Conservation (phyloP, 2,329 filamentous ascomycete genomes). For the Macroventuria anomochaeta region DNA sequence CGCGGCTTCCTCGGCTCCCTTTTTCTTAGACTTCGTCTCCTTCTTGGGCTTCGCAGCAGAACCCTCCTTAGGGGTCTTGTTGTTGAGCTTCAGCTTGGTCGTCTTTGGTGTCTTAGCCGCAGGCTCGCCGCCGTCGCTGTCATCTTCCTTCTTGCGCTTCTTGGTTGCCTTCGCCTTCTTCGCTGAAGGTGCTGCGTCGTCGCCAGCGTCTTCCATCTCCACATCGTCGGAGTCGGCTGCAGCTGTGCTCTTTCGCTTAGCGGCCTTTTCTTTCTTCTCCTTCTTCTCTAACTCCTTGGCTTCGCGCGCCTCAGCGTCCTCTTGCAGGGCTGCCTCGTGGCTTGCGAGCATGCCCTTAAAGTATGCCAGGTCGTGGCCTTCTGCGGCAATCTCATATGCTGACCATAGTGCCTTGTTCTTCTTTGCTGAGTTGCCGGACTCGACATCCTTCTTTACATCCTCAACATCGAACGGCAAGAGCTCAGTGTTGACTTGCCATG, state of each 20-base stretch:
- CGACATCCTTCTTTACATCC: constrained; percentile 73
- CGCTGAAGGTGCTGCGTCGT: constrained; percentile 48
- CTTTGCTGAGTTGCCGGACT: constrained; percentile 79
- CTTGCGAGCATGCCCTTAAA: constrained; percentile 79
- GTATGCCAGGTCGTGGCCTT: constrained; percentile 76
- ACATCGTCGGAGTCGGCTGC: constrained; percentile 45
- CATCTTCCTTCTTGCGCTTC: constrained; percentile 81
- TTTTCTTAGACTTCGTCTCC: constrained; percentile 62
- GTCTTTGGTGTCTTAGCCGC: constrained; percentile 58
- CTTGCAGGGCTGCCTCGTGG: constrained; percentile 62
- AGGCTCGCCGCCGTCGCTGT: constrained; percentile 69
- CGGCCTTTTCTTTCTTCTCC: constrained; percentile 65
- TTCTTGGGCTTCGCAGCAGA: constrained; percentile 64
- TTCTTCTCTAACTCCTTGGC: constrained; percentile 67
- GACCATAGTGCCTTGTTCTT: constrained; percentile 78
- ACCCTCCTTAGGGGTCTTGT: constrained; percentile 48
- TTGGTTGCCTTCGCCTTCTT: constrained; percentile 48
- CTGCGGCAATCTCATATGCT: constrained; percentile 80
- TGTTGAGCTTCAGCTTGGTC: constrained; percentile 55
- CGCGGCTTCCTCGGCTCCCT: constrained; percentile 63
- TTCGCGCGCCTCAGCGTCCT: constrained; percentile 69
- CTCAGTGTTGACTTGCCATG: constrained; percentile 88
- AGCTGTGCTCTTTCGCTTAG: constrained; percentile 51
- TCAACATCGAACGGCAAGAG: constrained; percentile 78
- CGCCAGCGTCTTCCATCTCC: constrained; percentile 50